Evolutionary conservation across 257 asterid genomes (phyloP), one percentile per base, ranked within the genome.

Genomic region (Nicotiana paniculata): DNA sequence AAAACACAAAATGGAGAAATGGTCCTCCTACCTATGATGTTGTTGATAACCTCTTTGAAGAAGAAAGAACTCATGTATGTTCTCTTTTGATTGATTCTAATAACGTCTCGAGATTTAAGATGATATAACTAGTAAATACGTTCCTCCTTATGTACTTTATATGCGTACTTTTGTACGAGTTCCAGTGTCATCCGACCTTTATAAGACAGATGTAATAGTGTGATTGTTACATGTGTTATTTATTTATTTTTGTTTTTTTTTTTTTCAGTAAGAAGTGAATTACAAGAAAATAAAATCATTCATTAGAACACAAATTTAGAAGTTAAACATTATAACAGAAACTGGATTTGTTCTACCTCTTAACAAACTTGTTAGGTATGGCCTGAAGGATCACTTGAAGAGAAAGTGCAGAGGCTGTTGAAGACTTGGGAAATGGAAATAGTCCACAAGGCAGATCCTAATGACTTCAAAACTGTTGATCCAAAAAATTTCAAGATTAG

Each of bases 21-120:
- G 97, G 94, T 3, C 93, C 93, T 81, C 98, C 98, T 4, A 89
- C 85, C 69, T 94, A 94, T 87, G 97, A 90, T 84, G 91, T 59
- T 32, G 96, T 92, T 2, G 82, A 93, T 82, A 86, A 93, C 89
- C 90, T 94, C 68, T 94, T 94, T 80, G 97, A 93, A 86, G 87
- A 93, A 84, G 97, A 93, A 57, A 84, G 93, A 85, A 92, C 97
- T 79, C 91, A 90, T 4, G 98, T 93, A 87, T 62, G 67, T 21
- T 59, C 62, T 57, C 55, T 81, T 32, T 39, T 43, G 24, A 77
- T 5, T 54, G 37, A 11, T 3, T 77, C 30, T 16, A 61, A 17
- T 21, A 13, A 2, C 5, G 15, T 59, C 15, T 59, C 8, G 30
- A 59, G 9, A 59, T 18, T 58, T 9, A 58, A 58, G 28, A 58